These are phyloP conservation scores for Eutrema salsugineum DNA, from an alignment of 441 rosid genomes.

Conservation along the genomic window DNA sequence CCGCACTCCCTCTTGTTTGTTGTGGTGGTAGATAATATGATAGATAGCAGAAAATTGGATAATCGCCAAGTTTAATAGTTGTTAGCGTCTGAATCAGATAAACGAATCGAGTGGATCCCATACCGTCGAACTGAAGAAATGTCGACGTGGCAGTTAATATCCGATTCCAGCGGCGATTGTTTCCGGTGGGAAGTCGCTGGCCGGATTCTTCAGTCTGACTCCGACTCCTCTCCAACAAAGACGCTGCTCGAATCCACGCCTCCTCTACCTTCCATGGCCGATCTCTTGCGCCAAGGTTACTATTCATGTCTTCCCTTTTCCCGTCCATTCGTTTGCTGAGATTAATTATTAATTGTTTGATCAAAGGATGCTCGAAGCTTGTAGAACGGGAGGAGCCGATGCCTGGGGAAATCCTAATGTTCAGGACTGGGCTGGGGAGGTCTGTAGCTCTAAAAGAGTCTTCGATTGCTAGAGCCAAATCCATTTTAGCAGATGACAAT, in stretches of 20 bases:
- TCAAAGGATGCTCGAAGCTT: slow-evolving; percentile 66
- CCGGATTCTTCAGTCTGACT: slow-evolving; percentile 9
- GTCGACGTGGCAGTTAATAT: slow-evolving; percentile 73
- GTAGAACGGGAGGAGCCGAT: slow-evolving; percentile 34
- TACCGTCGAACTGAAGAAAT: slow-evolving; percentile 31
- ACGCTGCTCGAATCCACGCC: slow-evolving; percentile 5
- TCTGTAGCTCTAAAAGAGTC: slow-evolving; percentile 55
- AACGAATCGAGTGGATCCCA: not conserved
- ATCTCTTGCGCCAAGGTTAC: slow-evolving; percentile 63
- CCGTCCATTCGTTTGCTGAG: not conserved
- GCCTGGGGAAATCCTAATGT: slow-evolving; percentile 22
- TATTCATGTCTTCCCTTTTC: not conserved
- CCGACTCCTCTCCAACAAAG: slow-evolving; percentile 2
- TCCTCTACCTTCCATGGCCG: slow-evolving; percentile 61
- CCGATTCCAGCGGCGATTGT: slow-evolving; percentile 47
- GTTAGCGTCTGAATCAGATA: not conserved
- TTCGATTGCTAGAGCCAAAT: slow-evolving; percentile 59
- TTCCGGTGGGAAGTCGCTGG: slow-evolving; percentile 66
- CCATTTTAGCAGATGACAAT: slow-evolving; percentile 39
- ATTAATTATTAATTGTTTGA: not conserved
- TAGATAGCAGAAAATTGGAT: not conserved
- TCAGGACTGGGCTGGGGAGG: slow-evolving; percentile 68
- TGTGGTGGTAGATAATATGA: no score
- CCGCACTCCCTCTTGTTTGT: no score
- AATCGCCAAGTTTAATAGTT: not conserved